Base-by-base conservation (phyloP, 1,139 yeast species). In the Scheffersomyces titani region DNA sequence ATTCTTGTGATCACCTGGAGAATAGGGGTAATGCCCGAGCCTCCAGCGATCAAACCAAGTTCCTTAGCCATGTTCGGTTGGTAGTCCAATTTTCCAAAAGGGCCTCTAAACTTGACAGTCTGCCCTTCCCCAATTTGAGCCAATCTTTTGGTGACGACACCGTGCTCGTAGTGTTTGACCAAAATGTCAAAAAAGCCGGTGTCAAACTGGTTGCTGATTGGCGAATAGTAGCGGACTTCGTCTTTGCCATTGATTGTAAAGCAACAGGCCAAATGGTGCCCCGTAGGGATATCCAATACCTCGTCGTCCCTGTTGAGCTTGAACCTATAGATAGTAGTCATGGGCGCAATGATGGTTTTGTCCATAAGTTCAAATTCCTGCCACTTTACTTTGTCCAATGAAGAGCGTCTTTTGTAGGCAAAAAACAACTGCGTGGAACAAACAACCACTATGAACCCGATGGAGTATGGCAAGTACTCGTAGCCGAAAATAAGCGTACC, bases 11-110 rank as follows among this genome's bases (percentile, higher is more conserved):
- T 75, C 16, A 89, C 88, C 68, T 89, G 92, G 60, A 89, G 77
- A 65, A 88, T 85, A 22, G 96, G 94, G 16, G 96, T 89, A 58
- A 89, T 87, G 55, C 94, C 94, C 0, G 92, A 85, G 18, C 94
- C 94, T 63, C 93, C 94, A n/a, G 93, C 93, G 63, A 89, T 79
- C 75, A 89, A 80, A 16, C 86, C 87, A 60, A 89, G 78, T 58
- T 85, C 83, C 58, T 81, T 81, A 50, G 86, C 86, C 78, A 84
- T 81, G 67, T 88, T 88, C 22, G 86, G 70, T 45, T 71, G 69
- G 69, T 89, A 89, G 57, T 81, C 73, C 71, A 89, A 84, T 68
- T 87, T 81, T 13, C 96, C 96, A 54, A 89, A 89, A 30, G 94
- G 92, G 3, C 96, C 96, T 70, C 87, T 83, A 65, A 89, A 89